These are phyloP conservation scores for Gnomoniopsis sp. DNA, from an alignment of 2,329 filamentous ascomycete species.

Conservation along the genomic window DNA sequence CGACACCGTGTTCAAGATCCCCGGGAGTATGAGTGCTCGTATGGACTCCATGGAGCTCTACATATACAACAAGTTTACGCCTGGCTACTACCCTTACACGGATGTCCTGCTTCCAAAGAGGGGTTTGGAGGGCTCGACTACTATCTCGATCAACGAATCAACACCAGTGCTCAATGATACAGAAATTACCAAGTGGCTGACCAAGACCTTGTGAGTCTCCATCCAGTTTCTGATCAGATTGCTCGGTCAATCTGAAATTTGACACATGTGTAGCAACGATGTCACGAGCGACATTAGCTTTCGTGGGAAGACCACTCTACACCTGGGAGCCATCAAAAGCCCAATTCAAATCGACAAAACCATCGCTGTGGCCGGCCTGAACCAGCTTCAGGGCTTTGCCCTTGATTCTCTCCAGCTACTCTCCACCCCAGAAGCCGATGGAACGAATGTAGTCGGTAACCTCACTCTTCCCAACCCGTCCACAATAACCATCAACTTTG, in stretches of 20 bases:
- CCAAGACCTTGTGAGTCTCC: constrained; percentile 3
- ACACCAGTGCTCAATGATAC: constrained; percentile 2
- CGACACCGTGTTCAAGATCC: background rate
- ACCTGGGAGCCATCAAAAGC: background rate
- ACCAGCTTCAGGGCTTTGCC: background rate
- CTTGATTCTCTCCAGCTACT: background rate
- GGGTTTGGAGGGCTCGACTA: background rate
- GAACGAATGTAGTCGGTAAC: constrained; percentile 1
- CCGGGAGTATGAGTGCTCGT: constrained; percentile 1
- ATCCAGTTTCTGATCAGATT: rapidly evolving
- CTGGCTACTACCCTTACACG: constrained; percentile 3
- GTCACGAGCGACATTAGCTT: constrained; percentile 4
- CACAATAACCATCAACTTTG: background rate
- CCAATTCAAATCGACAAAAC: constrained; percentile 4
- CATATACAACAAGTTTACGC: background rate
- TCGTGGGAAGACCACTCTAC: background rate
- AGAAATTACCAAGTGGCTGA: constrained; percentile 4
- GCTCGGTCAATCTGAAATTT: background rate
- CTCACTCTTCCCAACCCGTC: constrained; percentile 4
- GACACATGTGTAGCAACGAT: background rate
- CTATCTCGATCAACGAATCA: background rate
- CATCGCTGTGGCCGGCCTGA: constrained; percentile 3
- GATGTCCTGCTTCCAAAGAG: background rate
- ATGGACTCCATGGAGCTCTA: constrained; percentile 3
- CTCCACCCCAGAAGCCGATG: background rate